Evolutionary conservation across 192 early-diverging fungal genomes (phyloP).

Genomic region (Linnemannia zychae): DNA sequence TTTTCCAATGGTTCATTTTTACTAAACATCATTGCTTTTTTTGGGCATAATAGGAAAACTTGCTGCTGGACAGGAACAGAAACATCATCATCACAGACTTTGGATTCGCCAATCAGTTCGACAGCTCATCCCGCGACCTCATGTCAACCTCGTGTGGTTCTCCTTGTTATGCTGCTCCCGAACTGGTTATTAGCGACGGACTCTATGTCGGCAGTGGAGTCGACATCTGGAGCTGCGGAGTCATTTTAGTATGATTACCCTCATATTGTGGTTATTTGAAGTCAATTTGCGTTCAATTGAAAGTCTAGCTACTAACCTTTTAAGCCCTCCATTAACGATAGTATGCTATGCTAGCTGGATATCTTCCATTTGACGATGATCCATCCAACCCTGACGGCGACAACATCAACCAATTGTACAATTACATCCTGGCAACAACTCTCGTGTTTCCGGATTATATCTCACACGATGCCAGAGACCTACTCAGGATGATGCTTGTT

Average conservation of each 20-base stretch:
- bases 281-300: background rate
- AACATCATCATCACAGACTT: conserved; percentile 99
- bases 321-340: conserved; percentile 2
- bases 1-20: conserved; percentile 9
- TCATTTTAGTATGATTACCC: conserved; percentile 77
- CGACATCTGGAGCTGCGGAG: conserved; percentile 99
- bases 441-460: conserved; percentile 93
- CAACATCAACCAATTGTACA: conserved; percentile 88
- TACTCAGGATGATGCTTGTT: conserved; percentile 91
- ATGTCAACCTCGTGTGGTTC: conserved; percentile 97
- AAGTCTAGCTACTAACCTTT: background rate
- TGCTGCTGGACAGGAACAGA: conserved; percentile 91
- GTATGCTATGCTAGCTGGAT: conserved; percentile 92
- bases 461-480: conserved; percentile 77
- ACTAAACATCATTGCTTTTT: conserved; percentile 16
- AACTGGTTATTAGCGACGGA: conserved; percentile 97
- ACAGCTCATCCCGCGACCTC: conserved; percentile 78
- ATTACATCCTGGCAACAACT: conserved; percentile 85
- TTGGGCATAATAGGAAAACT: conserved; percentile 79
- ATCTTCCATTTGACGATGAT: conserved; percentile 93
- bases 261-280: conserved; percentile 5
- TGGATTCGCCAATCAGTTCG: conserved; percentile 96
- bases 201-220: conserved; percentile 96
- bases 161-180: conserved; percentile 99
- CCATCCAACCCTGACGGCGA: conserved; percentile 92